Percentiles rank a stretch among this genome's conserved stretches.
Evolutionary conservation across 768 basidiomycete genomes (phyloP).

Genomic region (Psilocybe cubensis): DNA sequence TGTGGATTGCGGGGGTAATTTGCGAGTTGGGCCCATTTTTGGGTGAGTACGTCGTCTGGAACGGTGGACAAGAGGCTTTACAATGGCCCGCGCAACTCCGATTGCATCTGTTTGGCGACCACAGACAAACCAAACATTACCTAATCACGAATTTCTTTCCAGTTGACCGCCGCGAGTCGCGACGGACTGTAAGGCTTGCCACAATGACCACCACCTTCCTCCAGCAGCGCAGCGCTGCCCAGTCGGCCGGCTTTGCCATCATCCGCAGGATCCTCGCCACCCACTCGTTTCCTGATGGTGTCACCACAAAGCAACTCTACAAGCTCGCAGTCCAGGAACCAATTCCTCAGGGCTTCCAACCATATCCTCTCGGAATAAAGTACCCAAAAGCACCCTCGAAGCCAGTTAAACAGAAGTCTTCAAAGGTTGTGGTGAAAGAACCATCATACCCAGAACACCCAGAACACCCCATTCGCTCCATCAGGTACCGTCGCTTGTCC

Average conservation of each 20-base stretch:
- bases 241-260: conserved; percentile 26
- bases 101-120: conserved; percentile 20
- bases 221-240: conserved; percentile 15
- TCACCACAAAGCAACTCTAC: conserved; percentile 42
- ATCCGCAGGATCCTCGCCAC: conserved; percentile 33
- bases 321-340: conserved; percentile 34
- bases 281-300: conserved; percentile 30
- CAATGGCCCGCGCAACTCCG: conserved; percentile 26
- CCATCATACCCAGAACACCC: conserved; percentile 36
- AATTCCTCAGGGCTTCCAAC: conserved; percentile 30
- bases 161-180: background rate
- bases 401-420: background rate
- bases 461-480: conserved; percentile 56
- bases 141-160: conserved; percentile 9
- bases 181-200: background rate
- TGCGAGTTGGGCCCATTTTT: conserved; percentile 35
- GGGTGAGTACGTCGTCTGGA: conserved; percentile 19
- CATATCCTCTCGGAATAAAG: conserved; percentile 11
- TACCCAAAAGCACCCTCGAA: background rate
- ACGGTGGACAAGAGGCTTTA: conserved; percentile 18
- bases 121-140: conserved; percentile 13
- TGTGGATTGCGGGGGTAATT: conserved; percentile 21
- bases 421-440: background rate
- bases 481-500: conserved; percentile 36
- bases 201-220: conserved; percentile 10